Conservation (phyloP, 805 yeast genomes). For the Pichia rugopelliculosa region DNA sequence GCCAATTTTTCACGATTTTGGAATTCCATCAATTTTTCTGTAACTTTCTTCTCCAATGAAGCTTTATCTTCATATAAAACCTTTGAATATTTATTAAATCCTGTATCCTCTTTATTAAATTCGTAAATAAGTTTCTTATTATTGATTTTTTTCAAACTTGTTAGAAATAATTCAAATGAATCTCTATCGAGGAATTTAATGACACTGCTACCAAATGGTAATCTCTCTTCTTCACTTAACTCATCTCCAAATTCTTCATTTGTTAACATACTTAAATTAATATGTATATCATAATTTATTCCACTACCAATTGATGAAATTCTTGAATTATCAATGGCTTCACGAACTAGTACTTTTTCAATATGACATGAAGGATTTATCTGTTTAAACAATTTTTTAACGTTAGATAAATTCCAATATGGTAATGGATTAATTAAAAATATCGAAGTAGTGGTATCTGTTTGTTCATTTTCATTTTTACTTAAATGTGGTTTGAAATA, state of each 20-base stretch:
- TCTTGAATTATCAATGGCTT: slow-evolving; percentile 26
- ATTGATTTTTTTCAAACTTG: slow-evolving; percentile 48
- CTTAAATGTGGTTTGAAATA: slow-evolving; percentile 59
- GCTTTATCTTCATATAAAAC: slow-evolving; percentile 40
- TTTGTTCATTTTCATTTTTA: slow-evolving; percentile 30
- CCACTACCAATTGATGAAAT: slow-evolving; percentile 9
- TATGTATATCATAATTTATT: slow-evolving; percentile 33
- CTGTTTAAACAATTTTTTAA: slow-evolving; percentile 51
- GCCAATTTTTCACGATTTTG: slow-evolving; percentile 62
- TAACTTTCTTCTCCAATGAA: slow-evolving; percentile 47
- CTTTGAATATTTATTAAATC: slow-evolving; percentile 36
- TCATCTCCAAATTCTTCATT: slow-evolving; percentile 38
- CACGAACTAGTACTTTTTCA: slow-evolving; percentile 32
- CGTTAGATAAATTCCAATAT: slow-evolving; percentile 40
- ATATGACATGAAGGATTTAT: slow-evolving; percentile 61
- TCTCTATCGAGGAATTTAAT: slow-evolving; percentile 68
- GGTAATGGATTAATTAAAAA: slow-evolving; percentile 75
- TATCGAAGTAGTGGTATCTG: slow-evolving; percentile 45
- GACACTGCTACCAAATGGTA: slow-evolving; percentile 70
- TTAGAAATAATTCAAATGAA: slow-evolving; percentile 56
- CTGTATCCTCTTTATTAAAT: slow-evolving; percentile 21
- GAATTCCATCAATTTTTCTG: slow-evolving; percentile 57
- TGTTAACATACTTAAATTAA: slow-evolving; percentile 52
- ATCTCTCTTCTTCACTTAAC: slow-evolving; percentile 30
- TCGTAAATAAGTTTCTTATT: background rate